phyloP scores from a whole-genome alignment of 2,329 filamentous ascomycete species.

The Cylindrodendrum hubeiense region DNA sequence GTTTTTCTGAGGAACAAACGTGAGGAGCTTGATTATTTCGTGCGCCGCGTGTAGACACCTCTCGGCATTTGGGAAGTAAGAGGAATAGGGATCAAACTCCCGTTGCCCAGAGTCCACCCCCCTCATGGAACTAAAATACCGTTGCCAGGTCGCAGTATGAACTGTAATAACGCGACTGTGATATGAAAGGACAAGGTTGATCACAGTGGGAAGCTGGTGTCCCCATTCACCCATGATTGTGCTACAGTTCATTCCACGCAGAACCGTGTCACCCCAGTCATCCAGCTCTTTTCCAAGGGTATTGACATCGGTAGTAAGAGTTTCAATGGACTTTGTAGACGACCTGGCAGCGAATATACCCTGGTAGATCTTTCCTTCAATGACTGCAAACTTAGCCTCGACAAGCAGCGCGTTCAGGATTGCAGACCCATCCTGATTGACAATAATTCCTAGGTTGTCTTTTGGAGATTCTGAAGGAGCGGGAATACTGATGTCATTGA shows the following conservation, averaged over 20 bases:
- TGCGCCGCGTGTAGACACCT: constrained; percentile 16
- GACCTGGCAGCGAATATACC: constrained; percentile 8
- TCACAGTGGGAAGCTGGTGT: constrained; percentile 8
- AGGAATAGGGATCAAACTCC: constrained; percentile 1
- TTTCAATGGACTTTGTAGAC: constrained; percentile 4
- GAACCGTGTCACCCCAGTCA: background rate
- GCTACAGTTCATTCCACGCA: constrained; percentile 2
- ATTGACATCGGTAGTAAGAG: background rate
- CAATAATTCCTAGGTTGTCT: constrained; percentile 15
- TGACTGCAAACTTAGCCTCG: constrained; percentile 11
- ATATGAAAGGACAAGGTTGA: constrained; percentile 13
- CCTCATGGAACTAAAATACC: constrained; percentile 12
- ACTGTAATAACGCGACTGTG: constrained; percentile 15
- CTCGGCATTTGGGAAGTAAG: constrained; percentile 11
- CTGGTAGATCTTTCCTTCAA: constrained; percentile 9
- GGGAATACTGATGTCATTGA: constrained; percentile 15
- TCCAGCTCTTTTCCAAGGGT: constrained; percentile 7
- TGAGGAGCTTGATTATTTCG: constrained; percentile 10
- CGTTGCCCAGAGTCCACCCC: background rate
- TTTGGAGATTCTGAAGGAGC: constrained; percentile 7
- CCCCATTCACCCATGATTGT: constrained; percentile 8
- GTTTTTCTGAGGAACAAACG: background rate
- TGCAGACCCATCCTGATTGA: constrained; percentile 2
- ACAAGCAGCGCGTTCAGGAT: constrained; percentile 5
- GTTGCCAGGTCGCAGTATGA: constrained; percentile 12